Evolutionary conservation across 441 rosid species (phyloP).

Genomic region (Erysimum cheiri): DNA sequence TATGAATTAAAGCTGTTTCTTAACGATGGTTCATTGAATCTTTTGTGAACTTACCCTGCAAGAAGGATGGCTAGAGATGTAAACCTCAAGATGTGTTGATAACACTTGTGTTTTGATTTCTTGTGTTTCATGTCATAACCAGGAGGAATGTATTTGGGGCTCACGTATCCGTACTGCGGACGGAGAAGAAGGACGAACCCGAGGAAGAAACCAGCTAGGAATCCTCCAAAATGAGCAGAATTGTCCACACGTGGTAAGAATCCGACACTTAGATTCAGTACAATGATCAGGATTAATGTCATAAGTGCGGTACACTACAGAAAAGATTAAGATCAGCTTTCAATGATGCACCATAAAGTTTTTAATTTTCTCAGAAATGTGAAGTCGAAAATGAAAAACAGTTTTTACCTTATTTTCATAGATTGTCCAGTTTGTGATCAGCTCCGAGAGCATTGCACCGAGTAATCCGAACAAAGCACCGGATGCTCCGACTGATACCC

Average conservation of each 20-base stretch:
- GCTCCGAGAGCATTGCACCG: conserved; percentile 90
- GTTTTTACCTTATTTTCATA: conserved; percentile 71
- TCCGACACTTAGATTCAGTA: conserved; percentile 70
- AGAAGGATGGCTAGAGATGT: conserved; percentile 54
- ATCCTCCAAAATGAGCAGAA: conserved; percentile 89
- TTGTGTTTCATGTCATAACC: conserved; percentile 66
- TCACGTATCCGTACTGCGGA: conserved; percentile 84
- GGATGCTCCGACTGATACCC: conserved; percentile 80
- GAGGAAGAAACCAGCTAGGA: conserved; percentile 72
- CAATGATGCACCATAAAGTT: background rate
- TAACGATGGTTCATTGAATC: conserved; percentile 7
- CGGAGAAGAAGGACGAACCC: conserved; percentile 81
- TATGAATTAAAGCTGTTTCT: background rate
- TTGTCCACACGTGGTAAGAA: conserved; percentile 73
- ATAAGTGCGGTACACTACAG: conserved; percentile 70
- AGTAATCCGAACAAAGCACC: conserved; percentile 89
- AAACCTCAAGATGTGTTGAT: conserved; percentile 60
- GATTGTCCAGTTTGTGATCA: conserved; percentile 83
- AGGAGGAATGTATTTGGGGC: conserved; percentile 60
- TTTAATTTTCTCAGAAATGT: background rate
- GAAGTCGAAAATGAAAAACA: conserved; percentile 1
- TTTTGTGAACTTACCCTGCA: conserved; percentile 59
- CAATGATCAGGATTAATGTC: conserved; percentile 58
- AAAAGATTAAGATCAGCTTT: conserved; percentile 8
- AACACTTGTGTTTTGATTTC: conserved; percentile 64